Evolutionary conservation across 2,329 filamentous ascomycete species (phyloP).

Genomic region (Huntiella omanensis): DNA sequence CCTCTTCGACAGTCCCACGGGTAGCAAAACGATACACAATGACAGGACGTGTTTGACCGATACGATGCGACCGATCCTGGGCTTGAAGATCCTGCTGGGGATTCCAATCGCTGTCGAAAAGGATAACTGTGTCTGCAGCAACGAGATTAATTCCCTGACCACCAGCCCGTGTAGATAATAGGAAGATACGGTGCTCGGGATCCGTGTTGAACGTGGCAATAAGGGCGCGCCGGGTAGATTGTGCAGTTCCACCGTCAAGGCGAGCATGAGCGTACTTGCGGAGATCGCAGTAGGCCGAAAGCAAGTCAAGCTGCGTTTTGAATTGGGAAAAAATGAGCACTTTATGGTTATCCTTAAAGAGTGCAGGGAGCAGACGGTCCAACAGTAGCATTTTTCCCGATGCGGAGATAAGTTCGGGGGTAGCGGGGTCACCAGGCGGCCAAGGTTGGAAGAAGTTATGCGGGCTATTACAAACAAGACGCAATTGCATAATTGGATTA

Average conservation of each 20-base stretch:
- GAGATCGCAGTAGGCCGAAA: conserved; percentile 76
- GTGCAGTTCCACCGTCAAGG: conserved; percentile 74
- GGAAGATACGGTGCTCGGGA: conserved; percentile 51
- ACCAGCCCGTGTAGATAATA: conserved; percentile 77
- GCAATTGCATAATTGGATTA: conserved; percentile 80
- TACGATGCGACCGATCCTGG: conserved; percentile 85
- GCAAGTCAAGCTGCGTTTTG: conserved; percentile 77
- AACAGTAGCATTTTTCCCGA: conserved; percentile 94
- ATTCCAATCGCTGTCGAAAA: conserved; percentile 84
- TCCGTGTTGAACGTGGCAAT: conserved; percentile 57
- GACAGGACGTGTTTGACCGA: conserved; percentile 81
- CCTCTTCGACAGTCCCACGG: conserved; percentile 80
- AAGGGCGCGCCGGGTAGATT: conserved; percentile 49
- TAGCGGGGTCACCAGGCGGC: conserved; percentile 40
- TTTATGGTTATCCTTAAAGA: conserved; percentile 65
- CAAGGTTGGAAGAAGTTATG: conserved; percentile 97
- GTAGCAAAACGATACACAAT: conserved; percentile 89
- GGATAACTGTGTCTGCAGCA: conserved; percentile 75
- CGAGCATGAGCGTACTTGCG: conserved; percentile 68
- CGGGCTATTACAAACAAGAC: conserved; percentile 79
- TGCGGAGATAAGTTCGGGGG: conserved; percentile 66
- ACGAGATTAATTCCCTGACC: conserved; percentile 92
- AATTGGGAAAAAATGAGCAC: conserved; percentile 95
- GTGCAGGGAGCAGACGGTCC: conserved; percentile 59
- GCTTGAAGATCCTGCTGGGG: conserved; percentile 94